Evolutionary conservation across 352 stramenopile species (phyloP).

Genomic region (Pythium vanterpoolii): DNA sequence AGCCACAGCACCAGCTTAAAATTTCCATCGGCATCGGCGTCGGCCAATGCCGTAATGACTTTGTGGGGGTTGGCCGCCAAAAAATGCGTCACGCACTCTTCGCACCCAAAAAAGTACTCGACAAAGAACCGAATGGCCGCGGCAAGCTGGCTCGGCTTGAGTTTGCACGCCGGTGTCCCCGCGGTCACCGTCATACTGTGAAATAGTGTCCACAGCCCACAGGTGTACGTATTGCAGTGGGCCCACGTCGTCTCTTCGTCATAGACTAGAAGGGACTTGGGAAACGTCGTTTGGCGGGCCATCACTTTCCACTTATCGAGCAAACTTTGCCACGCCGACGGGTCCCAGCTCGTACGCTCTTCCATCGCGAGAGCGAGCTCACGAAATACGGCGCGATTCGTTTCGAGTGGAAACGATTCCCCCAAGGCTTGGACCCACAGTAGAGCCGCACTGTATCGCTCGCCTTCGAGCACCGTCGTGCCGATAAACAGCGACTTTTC

Average conservation of each 20-base stretch:
- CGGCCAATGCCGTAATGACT: constrained; percentile 42
- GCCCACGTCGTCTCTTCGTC: constrained; percentile 46
- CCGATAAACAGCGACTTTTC: constrained; percentile 77
- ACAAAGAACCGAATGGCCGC: constrained; percentile 67
- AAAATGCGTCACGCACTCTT: constrained; percentile 76
- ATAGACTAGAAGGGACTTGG: constrained; percentile 52
- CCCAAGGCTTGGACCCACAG: constrained; percentile 63
- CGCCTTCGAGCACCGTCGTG: constrained; percentile 48
- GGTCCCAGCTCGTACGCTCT: constrained; percentile 43
- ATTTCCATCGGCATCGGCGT: constrained; percentile 33
- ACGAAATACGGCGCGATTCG: constrained; percentile 52
- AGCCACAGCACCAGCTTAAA: constrained; percentile 64
- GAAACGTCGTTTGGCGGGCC: constrained; percentile 46
- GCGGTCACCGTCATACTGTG: constrained; percentile 62
- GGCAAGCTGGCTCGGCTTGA: constrained; percentile 57
- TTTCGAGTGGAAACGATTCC: constrained; percentile 58
- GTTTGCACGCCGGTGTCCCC: constrained; percentile 28
- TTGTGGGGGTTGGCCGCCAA: constrained; percentile 55
- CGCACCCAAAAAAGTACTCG: constrained; percentile 81
- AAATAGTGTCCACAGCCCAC: constrained; percentile 80
- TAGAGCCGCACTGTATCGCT: constrained; percentile 58
- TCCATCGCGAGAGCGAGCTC: constrained; percentile 37
- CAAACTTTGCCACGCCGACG: constrained; percentile 52
- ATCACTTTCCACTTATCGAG: constrained; percentile 63
- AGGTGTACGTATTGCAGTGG: constrained; percentile 77